phyloP scores from a whole-genome alignment of 176 grass and related monocot species.

The Carex myosuroides region DNA sequence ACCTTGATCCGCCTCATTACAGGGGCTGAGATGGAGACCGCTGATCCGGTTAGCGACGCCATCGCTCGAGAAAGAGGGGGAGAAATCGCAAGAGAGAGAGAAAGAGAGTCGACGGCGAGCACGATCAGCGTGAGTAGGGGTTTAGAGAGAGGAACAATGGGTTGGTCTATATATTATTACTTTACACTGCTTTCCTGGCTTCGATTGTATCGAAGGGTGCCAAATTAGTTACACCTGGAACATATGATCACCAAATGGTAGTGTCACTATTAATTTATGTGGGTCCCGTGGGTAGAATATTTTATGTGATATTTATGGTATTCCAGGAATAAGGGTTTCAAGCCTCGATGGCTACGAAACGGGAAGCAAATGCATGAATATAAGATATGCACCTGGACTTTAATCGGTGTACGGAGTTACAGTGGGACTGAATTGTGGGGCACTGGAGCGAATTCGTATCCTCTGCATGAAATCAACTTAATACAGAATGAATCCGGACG shows the following conservation, averaged over 20 bases:
- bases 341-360: not conserved
- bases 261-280: not conserved
- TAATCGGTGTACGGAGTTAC: not conserved
- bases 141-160: not conserved
- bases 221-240: not conserved
- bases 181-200: not conserved
- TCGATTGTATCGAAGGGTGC: not conserved
- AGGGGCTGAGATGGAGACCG: not conserved
- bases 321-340: not conserved
- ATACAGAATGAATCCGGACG: too few species aligned
- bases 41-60: not conserved
- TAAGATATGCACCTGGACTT: not conserved
- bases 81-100: not conserved
- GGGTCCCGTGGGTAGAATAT: not conserved
- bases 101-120: not conserved
- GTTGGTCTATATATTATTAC: not conserved
- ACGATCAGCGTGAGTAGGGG: not conserved
- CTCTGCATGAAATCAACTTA: too few species aligned
- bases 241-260: not conserved
- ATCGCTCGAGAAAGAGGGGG: not conserved
- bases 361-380: not conserved
- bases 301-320: not conserved
- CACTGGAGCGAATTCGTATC: not conserved
- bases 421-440: not conserved
- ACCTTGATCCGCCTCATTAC: not conserved